Conservation (phyloP, 257 asterid species). For the Solanum etuberosum region DNA sequence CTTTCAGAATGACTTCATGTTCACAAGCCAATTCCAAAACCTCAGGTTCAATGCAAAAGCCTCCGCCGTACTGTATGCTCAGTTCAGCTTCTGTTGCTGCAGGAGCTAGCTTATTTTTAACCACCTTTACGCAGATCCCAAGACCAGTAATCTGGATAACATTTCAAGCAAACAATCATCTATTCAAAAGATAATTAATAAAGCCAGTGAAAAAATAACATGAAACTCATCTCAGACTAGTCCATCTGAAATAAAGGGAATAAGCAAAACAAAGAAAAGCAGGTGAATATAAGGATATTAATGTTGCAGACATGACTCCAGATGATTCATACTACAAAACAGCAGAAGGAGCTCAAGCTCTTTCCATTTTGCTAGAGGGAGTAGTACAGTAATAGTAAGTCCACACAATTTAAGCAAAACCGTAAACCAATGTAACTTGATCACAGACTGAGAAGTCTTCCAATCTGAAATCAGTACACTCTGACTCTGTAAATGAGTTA, state of each 20-base stretch:
- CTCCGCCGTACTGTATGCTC: slow-evolving; percentile 57
- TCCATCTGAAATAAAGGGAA: neutral
- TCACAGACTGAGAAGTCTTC: neutral
- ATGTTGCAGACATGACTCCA: neutral
- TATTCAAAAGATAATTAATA: neutral
- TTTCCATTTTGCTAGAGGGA: neutral
- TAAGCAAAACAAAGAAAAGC: neutral
- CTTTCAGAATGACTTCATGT: slow-evolving; percentile 56
- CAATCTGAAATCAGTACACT: neutral
- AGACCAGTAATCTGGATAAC: slow-evolving; percentile 72
- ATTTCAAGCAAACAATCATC: neutral
- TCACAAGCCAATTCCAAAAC: slow-evolving; percentile 85
- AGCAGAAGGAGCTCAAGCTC: neutral
- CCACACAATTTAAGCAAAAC: neutral
- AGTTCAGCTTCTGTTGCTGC: slow-evolving; percentile 63
- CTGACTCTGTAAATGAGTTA: neutral
- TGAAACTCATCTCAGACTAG: neutral
- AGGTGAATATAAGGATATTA: neutral
- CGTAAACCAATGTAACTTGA: neutral
- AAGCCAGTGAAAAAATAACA: neutral
- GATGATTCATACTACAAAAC: neutral
- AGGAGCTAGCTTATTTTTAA: slow-evolving; percentile 86
- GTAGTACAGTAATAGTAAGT: neutral
- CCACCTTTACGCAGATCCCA: slow-evolving; percentile 61
- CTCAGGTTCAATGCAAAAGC: slow-evolving; percentile 52